Evolutionary conservation across 345 rosid genomes (phyloP).

Genomic region (Brassica rapa): DNA sequence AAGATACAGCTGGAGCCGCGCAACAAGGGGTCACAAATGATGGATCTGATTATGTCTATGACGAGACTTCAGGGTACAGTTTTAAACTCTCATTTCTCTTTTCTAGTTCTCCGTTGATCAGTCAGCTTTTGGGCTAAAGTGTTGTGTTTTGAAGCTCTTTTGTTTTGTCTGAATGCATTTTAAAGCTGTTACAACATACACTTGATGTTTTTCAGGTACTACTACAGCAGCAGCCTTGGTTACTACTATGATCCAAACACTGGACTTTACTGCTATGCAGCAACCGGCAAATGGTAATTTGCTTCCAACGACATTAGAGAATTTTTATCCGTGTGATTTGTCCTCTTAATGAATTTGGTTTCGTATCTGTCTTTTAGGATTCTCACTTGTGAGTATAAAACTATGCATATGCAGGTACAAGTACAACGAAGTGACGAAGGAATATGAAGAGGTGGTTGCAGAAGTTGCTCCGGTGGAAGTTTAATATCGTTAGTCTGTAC

Average conservation of each 20-base stretch:
- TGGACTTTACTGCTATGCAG: constrained; percentile 74
- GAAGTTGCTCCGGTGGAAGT: constrained; percentile 27
- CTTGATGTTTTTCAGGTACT: constrained; percentile 59
- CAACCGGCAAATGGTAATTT: constrained; percentile 83
- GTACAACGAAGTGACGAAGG: constrained; percentile 33
- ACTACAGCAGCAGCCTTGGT: constrained; percentile 88
- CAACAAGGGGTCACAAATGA: constrained; percentile 39
- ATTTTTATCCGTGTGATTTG: constrained; percentile 9
- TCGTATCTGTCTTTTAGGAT: background rate
- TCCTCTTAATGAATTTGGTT: background rate
- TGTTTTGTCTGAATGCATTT: background rate
- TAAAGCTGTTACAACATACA: constrained; percentile 9
- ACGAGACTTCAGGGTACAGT: constrained; percentile 86
- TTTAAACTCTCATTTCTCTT: constrained; percentile 1
- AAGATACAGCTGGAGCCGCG: constrained; percentile 58
- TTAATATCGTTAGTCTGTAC: constrained; percentile 19
- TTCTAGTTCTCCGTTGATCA: background rate
- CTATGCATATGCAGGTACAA: constrained; percentile 33
- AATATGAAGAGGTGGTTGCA: constrained; percentile 36
- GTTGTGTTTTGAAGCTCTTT: background rate
- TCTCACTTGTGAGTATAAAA: background rate
- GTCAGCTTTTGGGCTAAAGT: constrained; percentile 12
- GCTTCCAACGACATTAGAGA: background rate
- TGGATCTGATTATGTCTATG: constrained; percentile 70
- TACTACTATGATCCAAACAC: constrained; percentile 88